Evolutionary conservation across 1,284 basidiomycete genomes (phyloP), one percentile per base, ranked within the genome.

Genomic region (Malassezia dermatis): DNA sequence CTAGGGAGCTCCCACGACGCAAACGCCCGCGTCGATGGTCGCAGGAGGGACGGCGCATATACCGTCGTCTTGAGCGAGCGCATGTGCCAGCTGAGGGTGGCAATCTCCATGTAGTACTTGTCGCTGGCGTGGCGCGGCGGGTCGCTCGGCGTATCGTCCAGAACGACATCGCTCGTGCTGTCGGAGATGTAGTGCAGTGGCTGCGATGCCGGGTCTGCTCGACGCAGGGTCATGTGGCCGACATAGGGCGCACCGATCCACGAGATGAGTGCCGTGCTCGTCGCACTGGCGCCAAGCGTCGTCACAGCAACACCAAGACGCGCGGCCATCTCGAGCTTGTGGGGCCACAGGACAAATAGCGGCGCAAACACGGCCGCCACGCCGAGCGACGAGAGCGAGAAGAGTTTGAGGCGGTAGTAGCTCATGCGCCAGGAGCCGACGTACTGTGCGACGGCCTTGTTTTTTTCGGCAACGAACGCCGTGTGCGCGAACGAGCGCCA

Each of bases 271-370:
- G 79, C 81, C 8, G 86, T 89, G 50, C 84, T 86, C 34, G 85
- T 76, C 10, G 81, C 79, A 34, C 82, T 84, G 0, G 86, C 86
- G 35, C 79, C 79, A 46, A 90, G 65, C 1, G 87, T 86, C 3
- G 84, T 84, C 12, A 77, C 77, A 1, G 82, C 83, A 43, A 91
- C 78, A 4, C 81, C 83, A 19, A 83, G 66, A n/a, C 87, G 81
- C 0, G 84, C 88, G 17, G 80, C 79, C 35, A 81, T 67, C 0
- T 86, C 85, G 13, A 91, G 79, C 24, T 81, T 80, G 6, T 85
- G 86, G 58, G 88, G 86, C 55, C 88, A 79, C 41, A 88, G 73
- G 71, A 90, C 84, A 55, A 91, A 81, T 75, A 89, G 81, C 1
- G 88, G 88, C 0, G 85, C 79, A 64, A 89, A 77, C 3, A 81